phyloP scores from a whole-genome alignment of 2,329 filamentous ascomycete species.

The Tolypocladium nubicola region DNA sequence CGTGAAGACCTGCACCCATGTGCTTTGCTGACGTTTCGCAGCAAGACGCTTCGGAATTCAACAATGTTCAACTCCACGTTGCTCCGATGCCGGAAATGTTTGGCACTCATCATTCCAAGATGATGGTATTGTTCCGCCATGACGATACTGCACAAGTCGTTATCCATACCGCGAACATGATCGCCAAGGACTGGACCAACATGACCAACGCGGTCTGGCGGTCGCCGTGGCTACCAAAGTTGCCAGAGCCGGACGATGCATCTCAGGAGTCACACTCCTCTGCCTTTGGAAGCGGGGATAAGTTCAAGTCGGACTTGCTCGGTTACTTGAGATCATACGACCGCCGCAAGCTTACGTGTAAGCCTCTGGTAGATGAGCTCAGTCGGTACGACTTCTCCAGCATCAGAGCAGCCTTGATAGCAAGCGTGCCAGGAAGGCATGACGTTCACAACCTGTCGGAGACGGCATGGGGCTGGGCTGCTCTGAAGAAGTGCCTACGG shows the following conservation, averaged over 20 bases:
- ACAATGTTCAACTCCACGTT: conserved; percentile 59
- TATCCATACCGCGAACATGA: conserved; percentile 89
- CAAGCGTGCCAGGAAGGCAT: conserved; percentile 65
- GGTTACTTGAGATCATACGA: conserved; percentile 65
- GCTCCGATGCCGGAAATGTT: conserved; percentile 78
- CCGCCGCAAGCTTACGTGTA: conserved; percentile 39
- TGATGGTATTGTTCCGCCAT: conserved; percentile 72
- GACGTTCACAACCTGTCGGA: conserved; percentile 31
- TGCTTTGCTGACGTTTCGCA: conserved; percentile 19
- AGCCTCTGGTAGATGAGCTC: conserved; percentile 46
- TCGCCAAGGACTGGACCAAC: conserved; percentile 75
- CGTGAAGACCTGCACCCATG: neutral
- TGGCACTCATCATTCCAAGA: conserved; percentile 79
- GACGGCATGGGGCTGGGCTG: conserved; percentile 69
- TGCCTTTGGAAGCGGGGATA: conserved; percentile 45
- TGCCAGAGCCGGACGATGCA: conserved; percentile 3
- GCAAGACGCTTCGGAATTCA: conserved; percentile 49
- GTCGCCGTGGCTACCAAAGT: conserved; percentile 57
- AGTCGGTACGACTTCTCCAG: conserved; percentile 55
- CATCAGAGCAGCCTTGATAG: conserved; percentile 62
- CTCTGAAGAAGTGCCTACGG: conserved; percentile 48
- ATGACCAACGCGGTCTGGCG: conserved; percentile 79
- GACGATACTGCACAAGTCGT: conserved; percentile 69
- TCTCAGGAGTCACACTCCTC: conserved; percentile 2
- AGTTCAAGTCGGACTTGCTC: conserved; percentile 68